A percentile compares a stretch with the other conserved stretches of the same genome.
phyloP scores from a whole-genome alignment of 371 early-diverging fungal genomes.

The Mortierella sp. region DNA sequence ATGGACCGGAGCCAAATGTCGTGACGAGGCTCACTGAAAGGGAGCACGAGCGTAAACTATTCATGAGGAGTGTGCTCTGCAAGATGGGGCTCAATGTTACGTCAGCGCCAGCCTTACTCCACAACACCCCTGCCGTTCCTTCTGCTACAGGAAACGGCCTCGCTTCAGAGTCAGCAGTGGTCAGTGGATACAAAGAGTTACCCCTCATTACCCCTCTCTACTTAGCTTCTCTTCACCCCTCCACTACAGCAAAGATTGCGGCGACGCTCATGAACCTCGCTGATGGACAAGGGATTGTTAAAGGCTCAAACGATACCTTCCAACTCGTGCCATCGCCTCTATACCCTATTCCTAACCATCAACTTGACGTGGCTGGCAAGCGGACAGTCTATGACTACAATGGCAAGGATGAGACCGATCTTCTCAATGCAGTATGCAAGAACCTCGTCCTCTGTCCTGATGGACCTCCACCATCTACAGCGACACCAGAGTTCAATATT shows the following conservation, averaged over 20 bases:
- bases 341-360: conserved; percentile 20
- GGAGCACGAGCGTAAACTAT: conserved; percentile 59
- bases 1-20: conserved; percentile 52
- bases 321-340: conserved; percentile 41
- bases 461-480: conserved; percentile 32
- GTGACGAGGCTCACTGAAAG: conserved; percentile 55
- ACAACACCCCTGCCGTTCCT: conserved; percentile 1
- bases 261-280: conserved; percentile 34
- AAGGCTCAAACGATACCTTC: conserved; percentile 57
- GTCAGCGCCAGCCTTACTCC: conserved; percentile 1
- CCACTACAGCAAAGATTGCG: conserved; percentile 34
- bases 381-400: conserved; percentile 10
- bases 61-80: conserved; percentile 60
- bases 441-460: conserved; percentile 38
- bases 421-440: conserved; percentile 11
- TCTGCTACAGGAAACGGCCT: conserved; percentile 4
- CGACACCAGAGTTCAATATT: conserved; percentile 61
- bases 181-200: conserved; percentile 34
- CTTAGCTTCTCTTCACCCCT: conserved; percentile 57
- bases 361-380: conserved; percentile 17
- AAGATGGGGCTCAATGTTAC: conserved; percentile 64
- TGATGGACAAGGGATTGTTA: conserved; percentile 21
- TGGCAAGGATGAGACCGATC: conserved; percentile 28
- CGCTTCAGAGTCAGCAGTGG: no score
- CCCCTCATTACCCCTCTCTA: conserved; percentile 65